Evolutionary conservation across 305 asterid species (phyloP), one percentile per base, ranked within the genome.

Genomic region (Striga hermonthica): DNA sequence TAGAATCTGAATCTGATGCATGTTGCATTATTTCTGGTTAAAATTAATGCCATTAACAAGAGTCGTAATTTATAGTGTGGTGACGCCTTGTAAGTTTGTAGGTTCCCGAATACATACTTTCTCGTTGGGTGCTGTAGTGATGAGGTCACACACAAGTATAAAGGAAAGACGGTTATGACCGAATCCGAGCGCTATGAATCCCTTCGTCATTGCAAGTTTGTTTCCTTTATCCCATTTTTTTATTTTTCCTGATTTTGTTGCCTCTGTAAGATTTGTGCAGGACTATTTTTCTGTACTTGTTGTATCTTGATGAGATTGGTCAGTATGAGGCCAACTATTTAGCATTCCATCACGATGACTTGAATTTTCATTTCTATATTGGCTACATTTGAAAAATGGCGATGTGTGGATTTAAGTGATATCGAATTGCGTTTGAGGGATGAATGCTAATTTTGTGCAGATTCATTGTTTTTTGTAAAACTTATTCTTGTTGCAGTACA

Each of bases 61-160:
- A n/a, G n/a, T n/a, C n/a, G n/a, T n/a, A n/a, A n/a, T n/a, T n/a
- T n/a, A n/a, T n/a, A n/a, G n/a, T n/a, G n/a, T n/a, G n/a, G n/a
- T 55, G 50, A 50, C 57, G 58, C 52, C 13, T 12, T 48, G 13
- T 56, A 36, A 68, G 45, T 12, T 82, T 43, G 36, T 71, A 90
- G 97, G 83, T 86, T 90, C 58, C 95, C 95, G 7, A 81, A 81
- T 69, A 75, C 92, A 12, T 82, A 80, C 64, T 79, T 90, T 80
- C 78, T 88, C 70, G 97, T 90, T 60, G 96, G 97, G 61, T 86
- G 97, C 77, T 90, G 96, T 81, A 90, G 83, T 35, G 92, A 86
- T 62, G 92, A 82, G 68, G 73, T 79, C 53, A 90, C 97, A 7
- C 95, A 86, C 74, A 84, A 72, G 78, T 84, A 9, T 75, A 90